Evolutionary conservation across 1,284 basidiomycete species (phyloP).

Genomic region (Leucoagaricus sp.): DNA sequence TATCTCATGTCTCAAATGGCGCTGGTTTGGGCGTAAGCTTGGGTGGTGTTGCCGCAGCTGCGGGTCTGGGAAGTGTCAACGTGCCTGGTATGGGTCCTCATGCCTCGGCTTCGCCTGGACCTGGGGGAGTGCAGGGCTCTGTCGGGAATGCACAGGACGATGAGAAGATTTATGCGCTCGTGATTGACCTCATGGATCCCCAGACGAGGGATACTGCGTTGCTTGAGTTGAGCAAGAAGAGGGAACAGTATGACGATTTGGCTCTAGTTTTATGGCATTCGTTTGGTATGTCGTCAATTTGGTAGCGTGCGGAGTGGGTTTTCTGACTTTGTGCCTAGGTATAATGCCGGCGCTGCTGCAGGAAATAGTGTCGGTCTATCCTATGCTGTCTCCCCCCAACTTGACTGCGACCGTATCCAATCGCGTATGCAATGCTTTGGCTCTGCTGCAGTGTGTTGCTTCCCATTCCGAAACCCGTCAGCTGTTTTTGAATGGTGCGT

Average conservation of each 20-base stretch:
- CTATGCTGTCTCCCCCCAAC: slow-evolving; percentile 92
- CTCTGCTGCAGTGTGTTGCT: slow-evolving; percentile 96
- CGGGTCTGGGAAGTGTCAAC: background rate
- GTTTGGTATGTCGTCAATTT: slow-evolving; percentile 70
- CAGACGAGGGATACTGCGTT: slow-evolving; percentile 84
- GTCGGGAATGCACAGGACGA: slow-evolving; percentile 58
- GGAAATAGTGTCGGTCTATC: slow-evolving; percentile 99
- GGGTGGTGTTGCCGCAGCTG: background rate
- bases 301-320: background rate
- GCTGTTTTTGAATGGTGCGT: slow-evolving; percentile 85
- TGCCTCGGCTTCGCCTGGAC: background rate
- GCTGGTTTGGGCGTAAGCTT: background rate
- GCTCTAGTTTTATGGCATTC: slow-evolving; percentile 99
- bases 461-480: slow-evolving; percentile 93
- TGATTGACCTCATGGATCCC: slow-evolving; percentile 82
- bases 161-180: slow-evolving; percentile 79
- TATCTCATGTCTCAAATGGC: too few relatives aligned
- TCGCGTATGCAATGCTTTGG: slow-evolving; percentile 98
- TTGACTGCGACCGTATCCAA: slow-evolving; percentile 99
- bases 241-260: slow-evolving; percentile 98
- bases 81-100: background rate
- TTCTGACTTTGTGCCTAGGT: slow-evolving; percentile 47
- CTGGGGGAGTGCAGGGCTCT: slow-evolving; percentile 11
- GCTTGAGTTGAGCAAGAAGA: slow-evolving; percentile 97
- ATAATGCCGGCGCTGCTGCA: slow-evolving; percentile 99